These are phyloP conservation scores for Phaeotremella skinneri DNA, from an alignment of 768 basidiomycete genomes.

Conservation along the genomic window DNA sequence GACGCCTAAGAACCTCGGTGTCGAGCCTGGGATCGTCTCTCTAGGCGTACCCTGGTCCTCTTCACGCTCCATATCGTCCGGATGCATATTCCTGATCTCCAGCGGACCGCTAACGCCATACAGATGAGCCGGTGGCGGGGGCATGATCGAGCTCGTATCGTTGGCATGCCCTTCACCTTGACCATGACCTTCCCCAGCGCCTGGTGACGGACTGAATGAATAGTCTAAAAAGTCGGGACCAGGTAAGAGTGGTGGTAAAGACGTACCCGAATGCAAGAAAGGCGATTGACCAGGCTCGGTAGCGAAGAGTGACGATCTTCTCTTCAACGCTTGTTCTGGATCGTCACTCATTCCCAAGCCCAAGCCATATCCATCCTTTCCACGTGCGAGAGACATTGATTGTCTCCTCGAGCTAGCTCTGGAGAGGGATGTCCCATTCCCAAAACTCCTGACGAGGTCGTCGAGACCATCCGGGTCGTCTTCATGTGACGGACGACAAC, in stretches of 20 bases:
- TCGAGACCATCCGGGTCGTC: constrained; percentile 21
- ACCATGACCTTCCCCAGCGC: constrained; percentile 8
- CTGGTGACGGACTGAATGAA: too few species aligned
- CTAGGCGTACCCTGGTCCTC: constrained; percentile 7
- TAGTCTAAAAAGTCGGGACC: constrained; percentile 1
- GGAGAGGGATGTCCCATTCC: background rate
- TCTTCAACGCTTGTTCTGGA: constrained; percentile 7
- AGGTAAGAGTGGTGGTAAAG: constrained; percentile 15
- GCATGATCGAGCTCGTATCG: constrained; percentile 1
- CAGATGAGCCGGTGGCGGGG: constrained; percentile 16
- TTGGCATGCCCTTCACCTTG: background rate
- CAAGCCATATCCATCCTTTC: constrained; percentile 1
- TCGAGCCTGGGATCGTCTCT: constrained; percentile 10
- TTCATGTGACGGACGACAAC: background rate
- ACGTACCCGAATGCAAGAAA: constrained; percentile 25
- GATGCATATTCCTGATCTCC: constrained; percentile 32
- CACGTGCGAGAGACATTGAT: background rate
- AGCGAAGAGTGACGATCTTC: constrained; percentile 19
- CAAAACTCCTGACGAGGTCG: constrained; percentile 15
- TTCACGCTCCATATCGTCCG: constrained; percentile 29
- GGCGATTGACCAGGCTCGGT: constrained; percentile 11
- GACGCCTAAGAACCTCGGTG: constrained; percentile 32
- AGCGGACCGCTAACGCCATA: constrained; percentile 29
- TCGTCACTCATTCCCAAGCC: background rate
- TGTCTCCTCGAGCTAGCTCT: background rate